Evolutionary conservation across 345 rosid species (phyloP).

Genomic region (Aquilaria malaccensis): DNA sequence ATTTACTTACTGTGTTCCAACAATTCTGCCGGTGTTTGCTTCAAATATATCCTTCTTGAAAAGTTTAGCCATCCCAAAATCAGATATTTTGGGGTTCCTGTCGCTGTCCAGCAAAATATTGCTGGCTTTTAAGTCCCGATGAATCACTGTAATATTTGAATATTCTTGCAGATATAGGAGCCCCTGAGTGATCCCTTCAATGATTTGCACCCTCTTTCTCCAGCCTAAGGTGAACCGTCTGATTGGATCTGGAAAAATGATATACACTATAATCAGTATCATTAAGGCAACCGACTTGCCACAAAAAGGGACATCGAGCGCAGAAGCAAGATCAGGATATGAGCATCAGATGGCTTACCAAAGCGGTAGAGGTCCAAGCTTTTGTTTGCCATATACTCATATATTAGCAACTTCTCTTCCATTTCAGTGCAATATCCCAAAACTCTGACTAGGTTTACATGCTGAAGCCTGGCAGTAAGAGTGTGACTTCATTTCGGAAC

Average conservation of each 20-base stretch:
- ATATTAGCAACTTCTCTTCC: constrained; percentile 23
- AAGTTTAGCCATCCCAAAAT: constrained; percentile 38
- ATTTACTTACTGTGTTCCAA: constrained; percentile 34
- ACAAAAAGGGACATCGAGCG: too few species aligned
- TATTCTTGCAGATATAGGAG: constrained; percentile 44
- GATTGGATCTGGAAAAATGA: constrained; percentile 18
- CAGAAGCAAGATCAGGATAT: too few species aligned
- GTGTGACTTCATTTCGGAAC: constrained; percentile 18
- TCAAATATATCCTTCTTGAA: constrained; percentile 26
- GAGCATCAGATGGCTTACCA: constrained; percentile 4
- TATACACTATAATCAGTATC: too few species aligned
- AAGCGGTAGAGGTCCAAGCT: constrained; percentile 20
- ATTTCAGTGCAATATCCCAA: constrained; percentile 14
- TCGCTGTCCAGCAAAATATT: constrained; percentile 1
- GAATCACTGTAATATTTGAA: constrained; percentile 39
- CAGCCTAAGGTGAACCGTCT: constrained; percentile 20
- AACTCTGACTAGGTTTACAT: constrained; percentile 18
- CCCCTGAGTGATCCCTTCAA: constrained; percentile 44
- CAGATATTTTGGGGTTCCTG: constrained; percentile 38
- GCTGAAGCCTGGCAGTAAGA: constrained; percentile 17
- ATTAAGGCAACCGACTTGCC: too few species aligned
- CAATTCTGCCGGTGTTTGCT: constrained; percentile 31
- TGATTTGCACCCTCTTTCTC: constrained; percentile 27
- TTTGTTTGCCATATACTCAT: constrained; percentile 23
- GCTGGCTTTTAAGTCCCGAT: constrained; percentile 23